Percentiles rank a stretch among this genome's conserved stretches.
Conservation (phyloP, 192 early-diverging fungal genomes). For the Coemansia sp. region DNA sequence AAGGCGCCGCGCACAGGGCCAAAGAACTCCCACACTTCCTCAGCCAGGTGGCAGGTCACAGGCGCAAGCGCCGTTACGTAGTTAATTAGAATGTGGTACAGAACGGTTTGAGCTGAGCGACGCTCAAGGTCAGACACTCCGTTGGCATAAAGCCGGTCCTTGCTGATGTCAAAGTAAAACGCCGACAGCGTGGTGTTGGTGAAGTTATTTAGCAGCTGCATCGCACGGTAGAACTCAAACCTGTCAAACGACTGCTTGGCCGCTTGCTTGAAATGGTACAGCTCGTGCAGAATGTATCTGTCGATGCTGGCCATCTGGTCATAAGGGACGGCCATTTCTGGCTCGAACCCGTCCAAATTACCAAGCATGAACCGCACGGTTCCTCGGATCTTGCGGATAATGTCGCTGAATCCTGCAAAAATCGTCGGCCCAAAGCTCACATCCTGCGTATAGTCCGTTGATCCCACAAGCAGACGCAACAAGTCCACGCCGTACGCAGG, state of each 20-base stretch:
- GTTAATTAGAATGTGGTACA: conserved; percentile 63
- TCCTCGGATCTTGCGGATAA: conserved; percentile 72
- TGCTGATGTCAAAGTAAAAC: conserved; percentile 79
- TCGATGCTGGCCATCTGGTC: conserved; percentile 54
- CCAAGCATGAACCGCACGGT: conserved; percentile 78
- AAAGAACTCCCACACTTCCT: conserved; percentile 73
- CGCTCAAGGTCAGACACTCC: conserved; percentile 41
- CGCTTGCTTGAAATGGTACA: conserved; percentile 60
- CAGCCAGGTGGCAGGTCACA: conserved; percentile 64
- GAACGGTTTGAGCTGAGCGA: conserved; percentile 63
- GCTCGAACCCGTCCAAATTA: conserved; percentile 63
- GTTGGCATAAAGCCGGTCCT: conserved; percentile 74
- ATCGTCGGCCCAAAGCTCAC: conserved; percentile 68
- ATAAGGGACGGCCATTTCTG: conserved; percentile 49
- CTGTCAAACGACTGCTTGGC: conserved; percentile 60
- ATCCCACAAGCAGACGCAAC: conserved; percentile 73
- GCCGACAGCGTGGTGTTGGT: conserved; percentile 67
- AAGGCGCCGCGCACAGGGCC: conserved; percentile 32
- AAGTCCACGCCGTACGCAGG: conserved; percentile 76
- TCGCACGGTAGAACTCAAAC: conserved; percentile 64
- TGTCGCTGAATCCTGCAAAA: conserved; percentile 64
- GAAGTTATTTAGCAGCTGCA: conserved; percentile 66
- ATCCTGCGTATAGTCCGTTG: conserved; percentile 73
- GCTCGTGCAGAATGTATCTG: conserved; percentile 61
- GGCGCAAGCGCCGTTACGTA: conserved; percentile 68